phyloP scores from a whole-genome alignment of 2,329 filamentous ascomycete genomes.

The Sporothrix schenckii region DNA sequence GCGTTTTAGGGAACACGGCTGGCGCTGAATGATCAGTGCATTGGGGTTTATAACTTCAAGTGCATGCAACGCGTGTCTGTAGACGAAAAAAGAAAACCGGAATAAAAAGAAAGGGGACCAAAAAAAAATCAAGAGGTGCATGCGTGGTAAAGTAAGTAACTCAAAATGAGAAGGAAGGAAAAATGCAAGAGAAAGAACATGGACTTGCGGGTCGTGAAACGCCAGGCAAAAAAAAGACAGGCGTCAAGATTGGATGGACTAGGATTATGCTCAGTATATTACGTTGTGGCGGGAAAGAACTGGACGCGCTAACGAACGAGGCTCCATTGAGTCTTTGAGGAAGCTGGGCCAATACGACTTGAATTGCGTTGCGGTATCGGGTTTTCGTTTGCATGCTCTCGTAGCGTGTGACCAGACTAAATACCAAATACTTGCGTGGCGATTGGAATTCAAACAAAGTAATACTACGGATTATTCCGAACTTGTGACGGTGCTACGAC shows the following conservation, averaged over 20 bases:
- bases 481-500: too few species aligned
- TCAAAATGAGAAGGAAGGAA: constrained; percentile 11
- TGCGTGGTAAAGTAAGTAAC: not conserved
- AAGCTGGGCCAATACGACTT: constrained; percentile 5
- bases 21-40: not conserved
- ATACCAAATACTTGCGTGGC: not conserved
- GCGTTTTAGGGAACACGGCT: not conserved
- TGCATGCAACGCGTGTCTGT: not conserved
- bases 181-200: constrained; percentile 3
- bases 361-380: constrained; percentile 3
- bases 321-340: constrained; percentile 13
- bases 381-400: not conserved
- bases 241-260: constrained; percentile 24
- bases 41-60: not conserved
- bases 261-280: not conserved
- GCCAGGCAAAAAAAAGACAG: not conserved
- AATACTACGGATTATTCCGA: not conserved
- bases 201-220: constrained; percentile 5
- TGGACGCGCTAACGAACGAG: not conserved
- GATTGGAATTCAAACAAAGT: not conserved
- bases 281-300: not conserved
- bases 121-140: not conserved
- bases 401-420: not conserved
- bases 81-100: not conserved
- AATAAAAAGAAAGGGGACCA: too few species aligned